Percentiles rank a stretch among this genome's conserved stretches.
phyloP scores from a whole-genome alignment of 2,329 filamentous ascomycete genomes.

The Hypoxylon sp. region DNA sequence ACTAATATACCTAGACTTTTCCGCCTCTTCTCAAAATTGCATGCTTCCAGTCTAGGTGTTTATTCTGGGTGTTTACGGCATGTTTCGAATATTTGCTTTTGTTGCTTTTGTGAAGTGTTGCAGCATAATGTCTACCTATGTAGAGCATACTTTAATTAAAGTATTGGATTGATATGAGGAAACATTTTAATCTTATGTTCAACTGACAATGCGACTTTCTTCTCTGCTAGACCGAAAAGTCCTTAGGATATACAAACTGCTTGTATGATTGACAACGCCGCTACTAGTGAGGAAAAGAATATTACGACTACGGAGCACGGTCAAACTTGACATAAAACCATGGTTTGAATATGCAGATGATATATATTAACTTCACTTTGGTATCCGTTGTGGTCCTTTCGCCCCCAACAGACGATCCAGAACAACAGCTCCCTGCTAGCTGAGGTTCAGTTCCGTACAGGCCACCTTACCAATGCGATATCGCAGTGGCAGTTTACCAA shows the following conservation, averaged over 20 bases:
- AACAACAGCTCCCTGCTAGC: conserved; percentile 10
- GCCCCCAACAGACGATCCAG: conserved; percentile 11
- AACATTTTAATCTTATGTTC: too few species aligned
- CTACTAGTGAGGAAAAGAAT: too few species aligned
- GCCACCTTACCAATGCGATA: conserved; percentile 30
- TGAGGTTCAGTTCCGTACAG: conserved; percentile 24
- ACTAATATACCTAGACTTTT: conserved; percentile 23
- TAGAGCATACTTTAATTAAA: too few species aligned
- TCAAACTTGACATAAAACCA: too few species aligned
- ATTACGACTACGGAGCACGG: too few species aligned
- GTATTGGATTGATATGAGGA: too few species aligned
- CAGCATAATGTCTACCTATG: too few species aligned
- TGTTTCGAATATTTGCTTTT: neutral
- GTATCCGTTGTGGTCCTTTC: conserved; percentile 13
- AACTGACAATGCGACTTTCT: too few species aligned
- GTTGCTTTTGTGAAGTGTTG: too few species aligned
- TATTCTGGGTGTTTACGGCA: neutral
- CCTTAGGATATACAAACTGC: too few species aligned
- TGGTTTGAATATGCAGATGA: conserved; percentile 23
- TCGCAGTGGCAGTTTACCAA: conserved; percentile 22
- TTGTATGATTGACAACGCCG: too few species aligned
- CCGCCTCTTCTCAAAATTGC: conserved; percentile 1
- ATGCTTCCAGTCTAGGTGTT: neutral
- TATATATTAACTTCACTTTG: conserved; percentile 34
- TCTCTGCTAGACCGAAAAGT: too few species aligned